phyloP scores from a whole-genome alignment of 768 basidiomycete genomes.

The Mrakia frigida region DNA sequence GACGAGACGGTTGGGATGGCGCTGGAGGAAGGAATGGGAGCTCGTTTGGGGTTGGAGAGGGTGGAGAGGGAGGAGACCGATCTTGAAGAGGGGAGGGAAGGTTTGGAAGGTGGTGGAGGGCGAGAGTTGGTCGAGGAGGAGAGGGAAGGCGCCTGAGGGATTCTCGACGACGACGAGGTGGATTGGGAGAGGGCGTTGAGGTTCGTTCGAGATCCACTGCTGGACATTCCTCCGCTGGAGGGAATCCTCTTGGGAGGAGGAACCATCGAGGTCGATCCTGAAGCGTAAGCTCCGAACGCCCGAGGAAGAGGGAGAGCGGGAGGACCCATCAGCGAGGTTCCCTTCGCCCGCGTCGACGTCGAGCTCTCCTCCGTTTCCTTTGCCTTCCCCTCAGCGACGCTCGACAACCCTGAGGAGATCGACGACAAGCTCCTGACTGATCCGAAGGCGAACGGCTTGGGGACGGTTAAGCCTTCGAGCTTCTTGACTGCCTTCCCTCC shows the following conservation, averaged over 20 bases:
- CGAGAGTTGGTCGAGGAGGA: not conserved
- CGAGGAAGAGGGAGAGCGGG: slow-evolving; percentile 4
- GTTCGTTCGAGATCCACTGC: not conserved
- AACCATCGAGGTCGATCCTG: slow-evolving; percentile 6
- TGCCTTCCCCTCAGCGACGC: not conserved
- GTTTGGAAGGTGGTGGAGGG: not conserved
- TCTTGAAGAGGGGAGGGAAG: not conserved
- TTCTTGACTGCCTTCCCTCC: slow-evolving; percentile 16
- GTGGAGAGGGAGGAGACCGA: slow-evolving; percentile 4
- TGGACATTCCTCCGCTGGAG: not conserved
- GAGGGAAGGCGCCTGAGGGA: not conserved
- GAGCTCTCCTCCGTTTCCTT: not conserved
- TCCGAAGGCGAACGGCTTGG: slow-evolving; percentile 9
- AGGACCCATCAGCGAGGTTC: slow-evolving; percentile 1
- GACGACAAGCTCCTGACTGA: not conserved
- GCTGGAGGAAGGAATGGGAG: not conserved
- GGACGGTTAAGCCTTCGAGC: slow-evolving; percentile 13
- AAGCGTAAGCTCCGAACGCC: not conserved
- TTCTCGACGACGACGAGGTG: not conserved
- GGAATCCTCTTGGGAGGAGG: not conserved
- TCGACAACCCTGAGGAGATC: not conserved
- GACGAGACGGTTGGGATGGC: not conserved
- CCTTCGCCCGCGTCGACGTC: not conserved
- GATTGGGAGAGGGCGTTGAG: slow-evolving; percentile 12
- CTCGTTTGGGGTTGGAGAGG: not conserved